Evolutionary conservation across 75 land plant species (phyloP).

Genomic region (Pinus albicaulis): DNA sequence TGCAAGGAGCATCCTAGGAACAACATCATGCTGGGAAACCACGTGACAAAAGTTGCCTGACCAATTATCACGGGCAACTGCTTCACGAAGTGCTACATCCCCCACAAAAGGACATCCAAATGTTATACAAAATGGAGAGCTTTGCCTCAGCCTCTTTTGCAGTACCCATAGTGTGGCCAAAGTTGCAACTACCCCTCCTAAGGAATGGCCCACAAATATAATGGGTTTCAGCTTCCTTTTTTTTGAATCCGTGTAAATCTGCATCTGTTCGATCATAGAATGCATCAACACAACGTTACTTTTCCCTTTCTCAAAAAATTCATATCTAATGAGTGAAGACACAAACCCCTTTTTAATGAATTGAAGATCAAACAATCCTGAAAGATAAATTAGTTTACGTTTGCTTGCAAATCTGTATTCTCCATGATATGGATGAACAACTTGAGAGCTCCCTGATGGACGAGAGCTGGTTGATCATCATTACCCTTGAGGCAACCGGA

Average conservation of each 20-base stretch:
- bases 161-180: constrained; percentile 57
- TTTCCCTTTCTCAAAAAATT: neutral
- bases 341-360: neutral
- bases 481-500: neutral
- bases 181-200: constrained; percentile 53
- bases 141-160: constrained; percentile 2
- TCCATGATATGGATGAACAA: neutral
- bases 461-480: neutral
- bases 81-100: constrained; percentile 35
- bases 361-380: neutral
- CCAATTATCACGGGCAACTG: constrained; percentile 54
- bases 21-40: constrained; percentile 43
- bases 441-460: neutral
- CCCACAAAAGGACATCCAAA: constrained; percentile 71
- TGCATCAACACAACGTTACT: neutral
- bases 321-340: neutral
- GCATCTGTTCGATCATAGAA: neutral
- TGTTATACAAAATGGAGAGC: constrained; percentile 39
- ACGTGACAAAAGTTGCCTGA: constrained; percentile 35
- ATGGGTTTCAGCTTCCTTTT: constrained; percentile 1
- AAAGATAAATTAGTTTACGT: neutral
- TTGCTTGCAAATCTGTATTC: neutral
- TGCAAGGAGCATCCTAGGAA: constrained; percentile 53
- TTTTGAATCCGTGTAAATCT: neutral
- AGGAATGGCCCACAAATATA: constrained; percentile 68